Evolutionary conservation across 805 yeast genomes (phyloP).

Genomic region (Scheffersomyces ergatensis): DNA sequence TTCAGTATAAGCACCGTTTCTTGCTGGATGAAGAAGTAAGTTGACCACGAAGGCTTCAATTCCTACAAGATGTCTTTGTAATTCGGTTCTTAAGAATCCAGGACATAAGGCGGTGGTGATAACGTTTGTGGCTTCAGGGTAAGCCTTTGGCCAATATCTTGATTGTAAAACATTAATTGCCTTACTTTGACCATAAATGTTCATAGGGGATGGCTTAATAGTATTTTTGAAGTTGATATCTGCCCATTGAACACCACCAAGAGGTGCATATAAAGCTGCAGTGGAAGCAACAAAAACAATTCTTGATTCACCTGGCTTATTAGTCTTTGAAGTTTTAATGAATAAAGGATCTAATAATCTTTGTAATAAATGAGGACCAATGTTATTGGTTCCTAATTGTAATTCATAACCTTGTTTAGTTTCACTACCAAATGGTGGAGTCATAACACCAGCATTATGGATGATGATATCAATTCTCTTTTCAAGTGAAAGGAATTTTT

Average conservation of each 20-base stretch:
- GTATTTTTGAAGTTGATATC: slow-evolving; percentile 23
- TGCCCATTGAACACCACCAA: slow-evolving; percentile 31
- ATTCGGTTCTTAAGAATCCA: slow-evolving; percentile 34
- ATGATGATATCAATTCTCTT: slow-evolving; percentile 17
- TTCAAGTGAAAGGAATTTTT: slow-evolving; percentile 13
- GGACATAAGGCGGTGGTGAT: slow-evolving; percentile 39
- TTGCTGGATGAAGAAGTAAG: slow-evolving; percentile 16
- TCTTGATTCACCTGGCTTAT: slow-evolving; percentile 16
- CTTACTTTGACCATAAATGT: slow-evolving; percentile 43
- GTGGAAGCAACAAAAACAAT: slow-evolving; percentile 46
- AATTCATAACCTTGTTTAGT: slow-evolving; percentile 36
- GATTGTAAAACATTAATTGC: slow-evolving; percentile 38
- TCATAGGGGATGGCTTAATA: slow-evolving; percentile 6
- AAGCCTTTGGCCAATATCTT: slow-evolving; percentile 28
- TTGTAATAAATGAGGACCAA: slow-evolving; percentile 8
- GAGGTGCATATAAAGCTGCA: slow-evolving; percentile 27
- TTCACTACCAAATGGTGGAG: slow-evolving; percentile 16
- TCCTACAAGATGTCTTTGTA: slow-evolving; percentile 18
- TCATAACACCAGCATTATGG: slow-evolving; percentile 27
- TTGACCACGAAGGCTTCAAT: neutral
- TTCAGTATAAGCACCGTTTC: slow-evolving; percentile 43
- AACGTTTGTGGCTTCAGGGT: slow-evolving; percentile 21
- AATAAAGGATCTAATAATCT: slow-evolving; percentile 7
- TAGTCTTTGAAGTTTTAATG: slow-evolving; percentile 20
- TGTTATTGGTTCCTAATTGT: slow-evolving; percentile 30